A percentile compares a stretch with the other conserved stretches of the same genome.
Evolutionary conservation across 2,329 filamentous ascomycete species (phyloP).

Genomic region (Calycina marina): DNA sequence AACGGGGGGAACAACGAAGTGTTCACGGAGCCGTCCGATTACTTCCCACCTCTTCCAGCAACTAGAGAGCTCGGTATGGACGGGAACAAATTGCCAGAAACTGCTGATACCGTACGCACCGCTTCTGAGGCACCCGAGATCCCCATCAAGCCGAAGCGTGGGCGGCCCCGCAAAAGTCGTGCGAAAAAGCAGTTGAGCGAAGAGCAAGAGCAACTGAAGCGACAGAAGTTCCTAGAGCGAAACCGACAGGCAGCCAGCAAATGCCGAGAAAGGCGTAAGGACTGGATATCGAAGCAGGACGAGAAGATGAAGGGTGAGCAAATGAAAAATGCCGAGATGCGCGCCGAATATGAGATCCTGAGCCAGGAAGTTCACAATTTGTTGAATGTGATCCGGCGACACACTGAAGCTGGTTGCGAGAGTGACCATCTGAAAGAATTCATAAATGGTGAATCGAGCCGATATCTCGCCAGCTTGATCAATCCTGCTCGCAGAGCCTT

Average conservation of each 20-base stretch:
- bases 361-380: neutral
- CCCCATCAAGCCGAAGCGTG: neutral
- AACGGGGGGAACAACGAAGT: no score
- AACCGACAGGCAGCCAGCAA: conserved; percentile 63
- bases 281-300: conserved; percentile 16
- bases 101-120: no score
- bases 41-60: neutral
- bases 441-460: neutral
- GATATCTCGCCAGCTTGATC: neutral
- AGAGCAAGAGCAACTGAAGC: conserved; percentile 4
- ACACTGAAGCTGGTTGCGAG: neutral
- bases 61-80: no score
- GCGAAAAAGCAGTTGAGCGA: conserved; percentile 4
- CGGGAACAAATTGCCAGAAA: no score
- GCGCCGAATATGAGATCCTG: neutral
- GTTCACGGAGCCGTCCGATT: neutral
- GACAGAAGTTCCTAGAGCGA: conserved; percentile 40
- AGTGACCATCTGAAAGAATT: neutral
- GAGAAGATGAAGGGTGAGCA: neutral
- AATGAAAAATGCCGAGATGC: neutral
- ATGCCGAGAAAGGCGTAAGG: conserved; percentile 53
- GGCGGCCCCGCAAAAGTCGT: neutral
- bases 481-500: neutral
- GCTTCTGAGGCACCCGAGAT: neutral
- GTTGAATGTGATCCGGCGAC: neutral